A percentile compares a stretch with the other conserved stretches of the same genome.
Conservation (phyloP, 352 stramenopile species). For the Pythium volutum region DNA sequence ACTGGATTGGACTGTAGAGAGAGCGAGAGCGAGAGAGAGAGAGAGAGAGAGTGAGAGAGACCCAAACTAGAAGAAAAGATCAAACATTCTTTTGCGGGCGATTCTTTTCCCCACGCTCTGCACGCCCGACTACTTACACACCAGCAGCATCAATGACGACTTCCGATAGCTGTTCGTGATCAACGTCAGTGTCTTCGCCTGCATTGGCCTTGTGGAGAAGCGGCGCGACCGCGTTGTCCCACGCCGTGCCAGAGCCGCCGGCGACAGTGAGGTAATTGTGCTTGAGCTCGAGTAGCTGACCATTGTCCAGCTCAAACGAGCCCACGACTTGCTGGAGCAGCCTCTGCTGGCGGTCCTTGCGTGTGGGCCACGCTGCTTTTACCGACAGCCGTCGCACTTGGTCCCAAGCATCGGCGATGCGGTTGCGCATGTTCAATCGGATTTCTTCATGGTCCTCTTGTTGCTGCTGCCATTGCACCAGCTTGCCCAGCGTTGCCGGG, state of each 20-base stretch:
- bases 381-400: constrained; percentile 34
- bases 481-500: constrained; percentile 24
- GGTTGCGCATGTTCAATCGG: constrained; percentile 34
- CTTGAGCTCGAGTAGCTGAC: constrained; percentile 35
- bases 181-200: not conserved
- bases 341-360: constrained; percentile 37
- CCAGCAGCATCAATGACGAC: not conserved
- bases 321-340: constrained; percentile 25
- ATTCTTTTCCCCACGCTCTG: not conserved
- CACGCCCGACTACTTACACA: not conserved
- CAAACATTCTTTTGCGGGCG: not conserved
- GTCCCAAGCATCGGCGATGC: constrained; percentile 50
- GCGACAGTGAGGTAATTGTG: constrained; percentile 39
- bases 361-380: constrained; percentile 42
- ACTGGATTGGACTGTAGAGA: constrained; percentile 92
- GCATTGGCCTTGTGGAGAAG: not conserved
- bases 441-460: constrained; percentile 1
- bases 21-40: not conserved
- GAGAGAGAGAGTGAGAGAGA: not conserved
- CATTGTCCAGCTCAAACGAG: constrained; percentile 20
- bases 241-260: constrained; percentile 33
- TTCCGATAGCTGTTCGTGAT: not conserved
- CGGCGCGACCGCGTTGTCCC: constrained; percentile 22
- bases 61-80: not conserved
- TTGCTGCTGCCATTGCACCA: constrained; percentile 23